Evolutionary conservation across 2,329 filamentous ascomycete species (phyloP), one percentile per base, ranked within the genome.

Genomic region (Fusarium sp.): DNA sequence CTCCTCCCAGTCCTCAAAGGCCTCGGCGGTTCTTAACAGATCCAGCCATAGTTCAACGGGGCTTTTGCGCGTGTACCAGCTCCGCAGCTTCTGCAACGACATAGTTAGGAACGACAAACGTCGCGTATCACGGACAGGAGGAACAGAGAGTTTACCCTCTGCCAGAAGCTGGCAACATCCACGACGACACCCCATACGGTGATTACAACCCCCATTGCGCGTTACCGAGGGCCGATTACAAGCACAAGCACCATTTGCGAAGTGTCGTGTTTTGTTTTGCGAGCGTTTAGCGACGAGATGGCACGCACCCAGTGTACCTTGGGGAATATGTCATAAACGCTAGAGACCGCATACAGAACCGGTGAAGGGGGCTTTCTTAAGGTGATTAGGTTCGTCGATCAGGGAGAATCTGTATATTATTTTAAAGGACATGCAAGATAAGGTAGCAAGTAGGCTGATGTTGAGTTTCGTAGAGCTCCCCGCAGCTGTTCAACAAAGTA

Each of bases 1-100:
- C 74, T 92, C 91, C 80, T 96, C 92, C 94, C 95, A 98, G 80
- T 96, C 92, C 78, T 96, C 93, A 79, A 92, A 97, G 32, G 88
- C 87, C 73, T 90, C 86, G 24, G 94, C 93, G 66, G 90, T 88
- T 60, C 87, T 87, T 54, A 97, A 85, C 30, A 87, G 85, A 69
- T 92, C 87, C 48, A 92, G 86, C 84, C 94, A 91, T 62, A 90
- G 84, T 73, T 92, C 89, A 55, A 89, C 87, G 5, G 89, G 88
- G 56, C 88, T 92, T 81, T 89, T 92, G 72, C 88, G 87, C 63
- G 84, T 88, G 85, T 91, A 92, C 90, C 93, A 94, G 62, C 85
- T 85, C 70, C 89, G 84, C 57, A 94, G 83, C 85, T 90, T 92
- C 93, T 96, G 81, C 59, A 81, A 61, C 62, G 63, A 66, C 68